Percentiles rank a stretch among this genome's conserved stretches.
These are phyloP conservation scores for Botrytis hyacinthi DNA, from an alignment of 2,329 filamentous ascomycete genomes.

Conservation along the genomic window DNA sequence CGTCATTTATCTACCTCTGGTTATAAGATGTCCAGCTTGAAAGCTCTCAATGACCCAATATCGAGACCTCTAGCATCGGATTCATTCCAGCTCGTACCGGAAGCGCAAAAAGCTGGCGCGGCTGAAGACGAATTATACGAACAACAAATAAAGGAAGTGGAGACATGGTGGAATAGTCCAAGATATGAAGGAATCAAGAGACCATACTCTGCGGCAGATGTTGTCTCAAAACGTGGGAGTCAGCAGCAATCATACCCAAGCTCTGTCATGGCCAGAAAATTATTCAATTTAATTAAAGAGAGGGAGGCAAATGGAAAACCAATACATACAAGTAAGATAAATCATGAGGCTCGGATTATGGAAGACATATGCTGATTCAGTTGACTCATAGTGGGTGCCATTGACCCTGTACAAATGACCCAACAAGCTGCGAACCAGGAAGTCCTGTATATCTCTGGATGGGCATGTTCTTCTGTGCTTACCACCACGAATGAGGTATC, in stretches of 20 bases:
- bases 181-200: slow-evolving; percentile 87
- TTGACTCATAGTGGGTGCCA: slow-evolving; percentile 73
- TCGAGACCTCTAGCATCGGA: slow-evolving; percentile 51
- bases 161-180: slow-evolving; percentile 85
- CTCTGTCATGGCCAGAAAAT: slow-evolving; percentile 90
- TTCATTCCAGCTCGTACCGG: slow-evolving; percentile 81
- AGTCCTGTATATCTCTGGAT: slow-evolving; percentile 92
- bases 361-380: slow-evolving; percentile 26
- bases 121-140: slow-evolving; percentile 85
- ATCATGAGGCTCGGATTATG: background rate
- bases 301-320: slow-evolving; percentile 76
- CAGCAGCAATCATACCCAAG: slow-evolving; percentile 86
- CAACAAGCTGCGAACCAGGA: slow-evolving; percentile 96
- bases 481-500: slow-evolving; percentile 97
- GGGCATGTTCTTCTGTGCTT: slow-evolving; percentile 92
- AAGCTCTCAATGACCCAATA: slow-evolving; percentile 34
- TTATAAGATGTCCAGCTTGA: slow-evolving; percentile 31
- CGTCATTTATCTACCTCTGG: slow-evolving; percentile 31
- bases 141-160: slow-evolving; percentile 78
- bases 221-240: slow-evolving; percentile 89
- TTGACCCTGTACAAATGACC: slow-evolving; percentile 99
- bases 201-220: slow-evolving; percentile 84
- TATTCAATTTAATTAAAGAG: slow-evolving; percentile 85
- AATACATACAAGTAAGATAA: slow-evolving; percentile 78
- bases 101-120: slow-evolving; percentile 70